Evolutionary conservation across 805 yeast species (phyloP).

Genomic region (Nakazawaea peltata): DNA sequence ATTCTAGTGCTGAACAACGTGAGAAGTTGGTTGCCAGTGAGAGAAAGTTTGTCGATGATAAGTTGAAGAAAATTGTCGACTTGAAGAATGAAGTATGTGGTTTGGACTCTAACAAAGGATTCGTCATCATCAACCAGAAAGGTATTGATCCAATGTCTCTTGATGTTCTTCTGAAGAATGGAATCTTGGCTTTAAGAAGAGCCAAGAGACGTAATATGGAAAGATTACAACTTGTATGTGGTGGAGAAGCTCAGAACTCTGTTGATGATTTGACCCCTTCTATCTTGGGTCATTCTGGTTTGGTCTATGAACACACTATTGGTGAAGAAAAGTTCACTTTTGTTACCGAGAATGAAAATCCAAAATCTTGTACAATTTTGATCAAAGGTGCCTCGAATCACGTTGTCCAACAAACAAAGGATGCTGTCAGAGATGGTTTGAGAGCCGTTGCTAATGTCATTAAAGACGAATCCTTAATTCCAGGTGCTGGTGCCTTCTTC

Average conservation of each 20-base stretch:
- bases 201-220: constrained; percentile 99
- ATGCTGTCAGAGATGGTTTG: constrained; percentile 95
- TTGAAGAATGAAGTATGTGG: constrained; percentile 90
- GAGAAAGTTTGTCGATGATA: constrained; percentile 90
- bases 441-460: constrained; percentile 90
- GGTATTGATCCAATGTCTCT: constrained; percentile 98
- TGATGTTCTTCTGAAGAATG: constrained; percentile 88
- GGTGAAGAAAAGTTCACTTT: constrained; percentile 98
- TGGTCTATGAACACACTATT: constrained; percentile 83
- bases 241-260: constrained; percentile 96
- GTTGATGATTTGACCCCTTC: constrained; percentile 84
- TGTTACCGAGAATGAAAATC: constrained; percentile 83
- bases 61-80: constrained; percentile 83
- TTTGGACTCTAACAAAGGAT: constrained; percentile 60
- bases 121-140: constrained; percentile 94
- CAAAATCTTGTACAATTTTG: constrained; percentile 84
- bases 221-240: constrained; percentile 90
- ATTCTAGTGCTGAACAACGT: constrained; percentile 92
- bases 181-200: constrained; percentile 89
- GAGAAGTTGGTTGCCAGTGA: constrained; percentile 91
- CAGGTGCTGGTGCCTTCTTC: constrained; percentile 97
- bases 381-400: constrained; percentile 92
- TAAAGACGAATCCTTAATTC: constrained; percentile 76
- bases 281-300: constrained; percentile 81
- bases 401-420: constrained; percentile 85